phyloP scores from a whole-genome alignment of 805 yeast species.

The Monosporozyma unispora region DNA sequence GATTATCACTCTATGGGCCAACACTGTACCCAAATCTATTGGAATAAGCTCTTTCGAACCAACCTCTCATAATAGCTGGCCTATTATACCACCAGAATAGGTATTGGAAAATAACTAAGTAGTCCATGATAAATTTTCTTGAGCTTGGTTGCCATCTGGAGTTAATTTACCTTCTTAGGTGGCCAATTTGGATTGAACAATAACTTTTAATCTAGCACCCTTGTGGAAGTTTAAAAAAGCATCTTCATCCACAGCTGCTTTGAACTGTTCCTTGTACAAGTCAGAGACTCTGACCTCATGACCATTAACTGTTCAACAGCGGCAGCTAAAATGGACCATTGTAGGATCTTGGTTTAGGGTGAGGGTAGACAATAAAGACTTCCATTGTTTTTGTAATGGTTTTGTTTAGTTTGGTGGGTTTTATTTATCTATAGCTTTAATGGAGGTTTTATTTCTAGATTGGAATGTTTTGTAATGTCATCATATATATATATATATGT shows the following conservation, averaged over 20 bases:
- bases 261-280: conserved; percentile 20
- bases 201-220: conserved; percentile 7
- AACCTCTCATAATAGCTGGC: conserved; percentile 26
- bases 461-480: too few species aligned
- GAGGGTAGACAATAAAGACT: conserved; percentile 19
- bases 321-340: conserved; percentile 13
- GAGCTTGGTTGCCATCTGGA: conserved; percentile 18
- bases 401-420: not conserved
- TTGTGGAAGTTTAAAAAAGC: conserved; percentile 12
- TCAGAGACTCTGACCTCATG: conserved; percentile 21
- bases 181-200: conserved; percentile 11
- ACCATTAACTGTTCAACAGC: conserved; percentile 14
- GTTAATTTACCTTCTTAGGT: conserved; percentile 9
- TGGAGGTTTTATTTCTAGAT: too few species aligned
- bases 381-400: conserved; percentile 4
- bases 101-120: conserved; percentile 14
- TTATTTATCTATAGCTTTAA: too few species aligned
- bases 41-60: conserved; percentile 22
- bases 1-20: conserved; percentile 10
- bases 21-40: conserved; percentile 18
- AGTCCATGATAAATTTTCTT: conserved; percentile 16
- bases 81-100: conserved; percentile 24
- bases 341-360: conserved; percentile 19
- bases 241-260: conserved; percentile 11
- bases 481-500: too few species aligned